phyloP scores from a whole-genome alignment of 192 early-diverging fungal genomes.

The Coemansia sp. region DNA sequence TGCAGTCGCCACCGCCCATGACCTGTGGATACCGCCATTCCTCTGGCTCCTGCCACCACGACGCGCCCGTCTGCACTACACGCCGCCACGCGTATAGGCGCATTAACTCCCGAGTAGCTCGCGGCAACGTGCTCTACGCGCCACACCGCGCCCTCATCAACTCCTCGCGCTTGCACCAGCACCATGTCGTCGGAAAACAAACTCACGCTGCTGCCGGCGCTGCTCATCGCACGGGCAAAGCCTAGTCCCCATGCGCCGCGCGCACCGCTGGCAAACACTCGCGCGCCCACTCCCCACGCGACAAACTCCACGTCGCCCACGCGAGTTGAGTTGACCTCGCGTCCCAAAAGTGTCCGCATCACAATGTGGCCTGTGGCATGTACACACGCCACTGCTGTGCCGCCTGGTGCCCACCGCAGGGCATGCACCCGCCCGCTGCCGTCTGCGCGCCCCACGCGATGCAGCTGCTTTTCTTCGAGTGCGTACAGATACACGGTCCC shows the following conservation, averaged over 20 bases:
- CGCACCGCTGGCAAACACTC: conserved; percentile 17
- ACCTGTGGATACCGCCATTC: conserved; percentile 76
- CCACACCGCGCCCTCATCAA: conserved; percentile 24
- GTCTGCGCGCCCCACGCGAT: conserved; percentile 6
- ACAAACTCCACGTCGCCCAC: conserved; percentile 7
- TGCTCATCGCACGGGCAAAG: conserved; percentile 30
- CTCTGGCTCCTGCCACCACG: conserved; percentile 83
- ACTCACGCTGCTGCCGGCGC: conserved; percentile 14
- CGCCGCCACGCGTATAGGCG: conserved; percentile 60
- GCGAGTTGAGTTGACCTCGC: conserved; percentile 38
- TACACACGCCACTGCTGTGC: conserved; percentile 36
- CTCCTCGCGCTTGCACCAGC: conserved; percentile 29
- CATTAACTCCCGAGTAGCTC: conserved; percentile 27
- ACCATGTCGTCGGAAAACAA: conserved; percentile 51
- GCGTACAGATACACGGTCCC: conserved; percentile 31
- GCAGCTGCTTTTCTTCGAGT: not conserved
- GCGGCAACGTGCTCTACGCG: conserved; percentile 34
- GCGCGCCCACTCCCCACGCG: not conserved
- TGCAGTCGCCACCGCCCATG: conserved; percentile 75
- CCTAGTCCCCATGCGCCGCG: conserved; percentile 28
- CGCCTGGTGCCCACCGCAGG: conserved; percentile 39
- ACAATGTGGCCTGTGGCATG: conserved; percentile 43
- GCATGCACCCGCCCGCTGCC: conserved; percentile 13
- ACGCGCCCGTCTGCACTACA: conserved; percentile 68
- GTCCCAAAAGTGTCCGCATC: conserved; percentile 32